Conservation (phyloP, 495 filamentous ascomycete species). For the Lophium mytilinum region DNA sequence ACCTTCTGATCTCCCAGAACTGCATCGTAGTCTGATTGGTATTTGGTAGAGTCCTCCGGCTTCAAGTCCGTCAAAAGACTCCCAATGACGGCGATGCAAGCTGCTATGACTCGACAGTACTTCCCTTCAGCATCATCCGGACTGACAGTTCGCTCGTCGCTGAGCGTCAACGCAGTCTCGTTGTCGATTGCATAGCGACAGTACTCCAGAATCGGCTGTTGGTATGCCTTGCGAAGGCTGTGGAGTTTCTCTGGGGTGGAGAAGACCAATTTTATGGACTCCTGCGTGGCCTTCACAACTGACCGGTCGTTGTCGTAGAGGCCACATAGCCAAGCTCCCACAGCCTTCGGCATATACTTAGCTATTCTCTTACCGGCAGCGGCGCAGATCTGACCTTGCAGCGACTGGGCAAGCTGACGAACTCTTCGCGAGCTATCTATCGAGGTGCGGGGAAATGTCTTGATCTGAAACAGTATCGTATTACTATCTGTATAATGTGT, state of each 20-base stretch:
- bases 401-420: slow-evolving; percentile 68
- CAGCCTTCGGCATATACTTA: slow-evolving; percentile 62
- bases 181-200: slow-evolving; percentile 64
- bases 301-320: slow-evolving; percentile 74
- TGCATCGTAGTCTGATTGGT: slow-evolving; percentile 39
- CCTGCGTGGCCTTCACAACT: slow-evolving; percentile 62
- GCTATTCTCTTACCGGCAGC: slow-evolving; percentile 73
- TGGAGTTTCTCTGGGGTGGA: slow-evolving; percentile 66
- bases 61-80: slow-evolving; percentile 41
- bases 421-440: slow-evolving; percentile 84
- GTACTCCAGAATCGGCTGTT: slow-evolving; percentile 68
- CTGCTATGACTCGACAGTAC: slow-evolving; percentile 69
- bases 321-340: slow-evolving; percentile 82
- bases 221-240: slow-evolving; percentile 69
- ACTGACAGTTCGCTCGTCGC: slow-evolving; percentile 76
- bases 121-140: slow-evolving; percentile 78
- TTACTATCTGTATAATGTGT: slow-evolving; percentile 30
- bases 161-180: slow-evolving; percentile 72
- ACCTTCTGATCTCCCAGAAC: slow-evolving; percentile 59
- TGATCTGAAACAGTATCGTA: slow-evolving; percentile 48
- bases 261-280: slow-evolving; percentile 66
- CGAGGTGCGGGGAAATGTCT: slow-evolving; percentile 76
- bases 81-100: slow-evolving; percentile 49
- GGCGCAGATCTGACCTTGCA: slow-evolving; percentile 64
- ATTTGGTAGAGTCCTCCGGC: slow-evolving; percentile 27